Evolutionary conservation across 176 grass and related monocot genomes (phyloP).

Genomic region (Themeda triandra): DNA sequence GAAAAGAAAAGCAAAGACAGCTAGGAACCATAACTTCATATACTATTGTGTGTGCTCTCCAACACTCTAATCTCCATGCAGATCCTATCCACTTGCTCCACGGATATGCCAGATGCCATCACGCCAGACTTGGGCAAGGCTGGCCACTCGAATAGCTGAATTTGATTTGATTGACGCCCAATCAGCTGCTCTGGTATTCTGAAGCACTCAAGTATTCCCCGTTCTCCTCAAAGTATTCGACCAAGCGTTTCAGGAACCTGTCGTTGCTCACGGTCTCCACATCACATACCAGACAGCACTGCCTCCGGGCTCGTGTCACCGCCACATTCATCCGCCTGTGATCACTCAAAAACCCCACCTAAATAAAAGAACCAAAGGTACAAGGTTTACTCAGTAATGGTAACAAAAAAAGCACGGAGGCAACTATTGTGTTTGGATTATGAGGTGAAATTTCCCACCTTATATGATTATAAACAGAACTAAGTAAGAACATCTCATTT

Average conservation of each 20-base stretch:
- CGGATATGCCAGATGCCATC: not conserved
- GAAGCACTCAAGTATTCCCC: constrained; percentile 86
- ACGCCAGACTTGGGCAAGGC: not conserved
- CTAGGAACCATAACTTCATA: not conserved
- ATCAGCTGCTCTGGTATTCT: constrained; percentile 44
- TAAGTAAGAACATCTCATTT: not conserved
- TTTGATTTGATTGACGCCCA: not conserved
- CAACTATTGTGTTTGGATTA: not conserved
- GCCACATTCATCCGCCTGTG: constrained; percentile 96
- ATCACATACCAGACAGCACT: constrained; percentile 88
- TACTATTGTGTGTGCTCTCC: not conserved
- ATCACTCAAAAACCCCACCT: constrained; percentile 94
- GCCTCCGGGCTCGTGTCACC: constrained; percentile 84
- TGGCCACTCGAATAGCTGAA: not conserved
- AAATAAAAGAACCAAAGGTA: constrained; percentile 17
- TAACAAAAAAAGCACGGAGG: not conserved
- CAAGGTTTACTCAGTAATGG: not conserved
- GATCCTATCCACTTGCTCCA: not conserved
- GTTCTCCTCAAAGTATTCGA: constrained; percentile 90
- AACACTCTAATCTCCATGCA: not conserved
- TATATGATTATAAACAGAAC: not conserved
- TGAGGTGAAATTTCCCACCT: not conserved
- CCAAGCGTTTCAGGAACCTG: constrained; percentile 77
- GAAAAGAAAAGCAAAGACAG: not conserved
- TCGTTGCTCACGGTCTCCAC: constrained; percentile 74